Evolutionary conservation across 2,329 filamentous ascomycete species (phyloP).

Genomic region (Pseudogymnoascus sp.): DNA sequence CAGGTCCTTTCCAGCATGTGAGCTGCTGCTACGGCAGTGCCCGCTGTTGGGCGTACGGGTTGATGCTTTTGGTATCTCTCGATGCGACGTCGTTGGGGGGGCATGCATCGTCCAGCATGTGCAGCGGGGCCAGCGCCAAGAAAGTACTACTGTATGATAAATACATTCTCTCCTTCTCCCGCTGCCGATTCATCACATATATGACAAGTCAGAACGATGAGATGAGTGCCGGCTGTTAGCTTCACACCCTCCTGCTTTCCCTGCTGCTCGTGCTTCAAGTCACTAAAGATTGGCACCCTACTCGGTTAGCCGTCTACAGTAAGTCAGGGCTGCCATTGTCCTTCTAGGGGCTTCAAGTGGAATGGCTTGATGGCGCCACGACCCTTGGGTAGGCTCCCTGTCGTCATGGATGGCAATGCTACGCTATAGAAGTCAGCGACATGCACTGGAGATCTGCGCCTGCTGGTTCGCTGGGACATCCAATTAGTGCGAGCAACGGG

Average conservation of each 20-base stretch:
- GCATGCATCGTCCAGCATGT: background rate
- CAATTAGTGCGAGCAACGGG: background rate
- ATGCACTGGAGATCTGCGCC: background rate
- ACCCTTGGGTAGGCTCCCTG: background rate
- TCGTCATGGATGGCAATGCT: background rate
- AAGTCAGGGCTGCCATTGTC: background rate
- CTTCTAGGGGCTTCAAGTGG: background rate
- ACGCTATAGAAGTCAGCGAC: background rate
- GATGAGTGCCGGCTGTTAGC: background rate
- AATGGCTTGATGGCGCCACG: background rate
- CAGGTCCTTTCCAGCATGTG: background rate
- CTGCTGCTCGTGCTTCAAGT: background rate
- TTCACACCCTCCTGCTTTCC: background rate
- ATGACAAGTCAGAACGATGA: slow-evolving; percentile 1
- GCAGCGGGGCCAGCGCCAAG: background rate
- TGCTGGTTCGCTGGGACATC: background rate
- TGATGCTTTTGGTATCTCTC: background rate
- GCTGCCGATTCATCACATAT: background rate
- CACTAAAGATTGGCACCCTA: background rate
- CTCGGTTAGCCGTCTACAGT: background rate
- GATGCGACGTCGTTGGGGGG: slow-evolving; percentile 2
- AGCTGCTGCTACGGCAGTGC: background rate
- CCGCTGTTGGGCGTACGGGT: background rate
- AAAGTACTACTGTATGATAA: background rate
- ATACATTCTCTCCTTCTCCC: background rate